Evolutionary conservation across 805 yeast species (phyloP).

Genomic region (Candida dendrica): DNA sequence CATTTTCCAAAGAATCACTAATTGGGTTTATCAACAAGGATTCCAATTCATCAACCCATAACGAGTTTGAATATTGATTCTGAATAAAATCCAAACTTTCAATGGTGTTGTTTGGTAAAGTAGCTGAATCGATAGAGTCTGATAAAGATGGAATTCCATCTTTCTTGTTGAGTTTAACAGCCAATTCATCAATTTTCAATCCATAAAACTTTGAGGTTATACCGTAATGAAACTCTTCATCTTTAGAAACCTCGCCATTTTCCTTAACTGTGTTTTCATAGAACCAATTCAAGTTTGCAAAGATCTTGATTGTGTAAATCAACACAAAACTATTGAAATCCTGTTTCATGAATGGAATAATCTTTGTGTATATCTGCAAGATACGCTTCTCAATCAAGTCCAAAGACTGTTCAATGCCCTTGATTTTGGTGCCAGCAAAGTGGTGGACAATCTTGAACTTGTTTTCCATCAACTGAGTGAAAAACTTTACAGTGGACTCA

Average conservation of each 20-base stretch:
- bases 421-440: not conserved
- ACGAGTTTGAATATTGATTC: constrained; percentile 22
- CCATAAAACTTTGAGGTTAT: constrained; percentile 40
- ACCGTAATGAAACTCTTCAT: constrained; percentile 40
- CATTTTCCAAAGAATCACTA: constrained; percentile 33
- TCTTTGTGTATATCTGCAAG: constrained; percentile 35
- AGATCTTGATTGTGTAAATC: constrained; percentile 31
- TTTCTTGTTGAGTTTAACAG: constrained; percentile 18
- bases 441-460: not conserved
- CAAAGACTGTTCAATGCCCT: constrained; percentile 22
- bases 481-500: constrained; percentile 38
- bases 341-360: constrained; percentile 16
- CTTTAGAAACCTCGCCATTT: constrained; percentile 18
- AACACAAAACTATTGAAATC: constrained; percentile 21
- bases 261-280: constrained; percentile 11
- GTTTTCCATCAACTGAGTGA: constrained; percentile 28
- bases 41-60: constrained; percentile 31
- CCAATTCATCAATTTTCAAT: constrained; percentile 29
- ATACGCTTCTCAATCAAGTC: constrained; percentile 35
- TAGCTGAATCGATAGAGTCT: constrained; percentile 11
- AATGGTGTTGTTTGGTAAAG: constrained; percentile 19
- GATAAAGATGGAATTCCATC: constrained; percentile 4
- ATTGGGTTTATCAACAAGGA: constrained; percentile 28
- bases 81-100: constrained; percentile 23
- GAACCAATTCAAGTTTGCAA: constrained; percentile 31